Evolutionary conservation across 2,329 filamentous ascomycete genomes (phyloP), one percentile per base, ranked within the genome.

Genomic region (Alternaria triticimaculans): DNA sequence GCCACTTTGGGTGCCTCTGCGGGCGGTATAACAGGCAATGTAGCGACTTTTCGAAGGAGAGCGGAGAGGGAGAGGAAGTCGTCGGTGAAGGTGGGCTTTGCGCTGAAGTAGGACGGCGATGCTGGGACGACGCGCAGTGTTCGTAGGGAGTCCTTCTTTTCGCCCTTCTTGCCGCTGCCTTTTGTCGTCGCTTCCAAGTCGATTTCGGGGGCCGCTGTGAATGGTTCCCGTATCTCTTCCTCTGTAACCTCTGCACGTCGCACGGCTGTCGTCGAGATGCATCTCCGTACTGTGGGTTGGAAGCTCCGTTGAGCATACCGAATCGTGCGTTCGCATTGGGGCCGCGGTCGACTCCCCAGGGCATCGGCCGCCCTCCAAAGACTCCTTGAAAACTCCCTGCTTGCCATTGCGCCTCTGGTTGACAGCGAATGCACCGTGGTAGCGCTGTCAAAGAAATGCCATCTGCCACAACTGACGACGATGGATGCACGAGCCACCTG

Each of bases 81-180:
- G 82, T 99, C 96, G 81, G 91, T 96, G 84, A 97, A 97, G 58
- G 87, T 85, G 2, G 94, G 92, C 65, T 90, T 90, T 56, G 91
- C 91, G 56, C 93, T 94, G 84, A 98, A 99, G 83, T 99, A 99
- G n/a, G 95, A 96, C 3, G 93, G 90, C 37, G 94, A 97, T 25
- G 87, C 86, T 20, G 96, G 96, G 37, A 97, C 84, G 21, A 96
- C 84, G 69, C 96, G 92, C 57, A 92, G 72, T 23, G 71, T 77
- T 50, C 70, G 64, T 45, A 84, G 72, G 4, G 77, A 48, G 20
- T 54, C 54, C 18, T 62, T 62, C 54, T 54, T 63, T 33, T 55
- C 66, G 54, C 44, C 65, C 23, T 66, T 64, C n/a, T 65, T 60
- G 25, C 65, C 64, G n/a, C 64, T 59, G 7, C 58, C 64, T 41